These are phyloP conservation scores for Starmerella bacillaris DNA, from an alignment of 805 yeast species.

Conservation along the genomic window DNA sequence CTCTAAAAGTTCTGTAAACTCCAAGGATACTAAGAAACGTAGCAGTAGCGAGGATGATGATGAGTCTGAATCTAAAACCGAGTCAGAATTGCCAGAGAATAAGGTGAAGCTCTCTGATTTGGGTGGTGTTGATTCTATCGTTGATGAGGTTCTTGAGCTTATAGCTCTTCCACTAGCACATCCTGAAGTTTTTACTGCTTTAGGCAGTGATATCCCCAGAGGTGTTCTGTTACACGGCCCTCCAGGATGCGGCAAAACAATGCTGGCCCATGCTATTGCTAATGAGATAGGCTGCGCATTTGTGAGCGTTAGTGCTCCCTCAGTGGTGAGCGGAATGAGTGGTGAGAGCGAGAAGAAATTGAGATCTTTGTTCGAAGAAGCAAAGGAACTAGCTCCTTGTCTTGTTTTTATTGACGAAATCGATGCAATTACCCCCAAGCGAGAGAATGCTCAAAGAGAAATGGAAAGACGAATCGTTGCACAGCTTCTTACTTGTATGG, in stretches of 20 bases:
- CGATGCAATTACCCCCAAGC: conserved; percentile 93
- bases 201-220: conserved; percentile 90
- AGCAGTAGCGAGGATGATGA: not conserved
- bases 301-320: conserved; percentile 79
- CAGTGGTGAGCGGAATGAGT: conserved; percentile 97
- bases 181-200: conserved; percentile 71
- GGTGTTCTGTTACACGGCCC: conserved; percentile 94
- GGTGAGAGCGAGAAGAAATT: conserved; percentile 93
- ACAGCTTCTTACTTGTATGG: conserved; percentile 85
- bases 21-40: not conserved
- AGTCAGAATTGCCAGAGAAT: conserved; percentile 20
- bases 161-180: conserved; percentile 84
- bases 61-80: not conserved
- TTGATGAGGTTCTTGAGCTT: conserved; percentile 71
- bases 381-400: conserved; percentile 78
- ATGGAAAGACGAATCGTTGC: conserved; percentile 97
- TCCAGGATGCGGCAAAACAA: conserved; percentile 97
- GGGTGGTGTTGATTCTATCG: conserved; percentile 81
- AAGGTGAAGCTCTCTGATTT: conserved; percentile 43
- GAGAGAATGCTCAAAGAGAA: conserved; percentile 95
- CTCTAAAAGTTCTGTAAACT: conserved; percentile 4
- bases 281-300: conserved; percentile 90
- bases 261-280: conserved; percentile 89
- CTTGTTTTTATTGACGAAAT: conserved; percentile 87
- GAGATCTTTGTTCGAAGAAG: conserved; percentile 85